phyloP scores from a whole-genome alignment of 495 filamentous ascomycete genomes.

The Xylaria scruposa region DNA sequence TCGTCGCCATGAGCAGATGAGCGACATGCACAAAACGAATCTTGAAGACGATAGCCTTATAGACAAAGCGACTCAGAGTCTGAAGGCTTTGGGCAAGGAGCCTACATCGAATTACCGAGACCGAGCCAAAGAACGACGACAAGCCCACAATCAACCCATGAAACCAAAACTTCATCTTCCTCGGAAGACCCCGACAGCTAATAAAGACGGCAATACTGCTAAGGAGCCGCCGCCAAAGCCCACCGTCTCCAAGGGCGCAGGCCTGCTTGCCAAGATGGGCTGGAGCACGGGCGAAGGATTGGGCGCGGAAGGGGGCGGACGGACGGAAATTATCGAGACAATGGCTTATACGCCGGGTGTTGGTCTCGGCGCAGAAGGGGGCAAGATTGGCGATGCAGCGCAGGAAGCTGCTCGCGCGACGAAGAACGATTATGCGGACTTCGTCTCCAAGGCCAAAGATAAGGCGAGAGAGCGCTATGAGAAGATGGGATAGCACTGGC shows the following conservation, averaged over 20 bases:
- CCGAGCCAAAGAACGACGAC: conserved; percentile 80
- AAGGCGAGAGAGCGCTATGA: conserved; percentile 82
- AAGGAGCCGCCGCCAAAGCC: conserved; percentile 40
- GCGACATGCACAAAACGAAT: conserved; percentile 75
- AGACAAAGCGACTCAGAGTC: conserved; percentile 64
- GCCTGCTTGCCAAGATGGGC: conserved; percentile 88
- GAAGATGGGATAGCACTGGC: conserved; percentile 50
- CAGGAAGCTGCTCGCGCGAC: conserved; percentile 81
- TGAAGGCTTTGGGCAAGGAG: conserved; percentile 46
- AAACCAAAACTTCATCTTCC: conserved; percentile 53
- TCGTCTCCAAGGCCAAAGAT: conserved; percentile 78
- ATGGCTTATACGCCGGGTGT: conserved; percentile 84
- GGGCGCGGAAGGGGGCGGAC: conserved; percentile 79
- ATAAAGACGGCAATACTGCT: conserved; percentile 34
- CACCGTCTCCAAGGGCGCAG: conserved; percentile 78
- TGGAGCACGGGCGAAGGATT: conserved; percentile 83
- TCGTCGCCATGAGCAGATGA: conserved; percentile 77
- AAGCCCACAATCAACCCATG: conserved; percentile 73
- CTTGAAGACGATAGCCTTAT: conserved; percentile 65
- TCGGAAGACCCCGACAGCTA: conserved; percentile 42
- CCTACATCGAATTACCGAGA: conserved; percentile 72
- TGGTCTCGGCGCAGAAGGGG: conserved; percentile 82
- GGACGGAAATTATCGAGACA: conserved; percentile 76
- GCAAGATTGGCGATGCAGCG: conserved; percentile 81
- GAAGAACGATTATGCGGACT: conserved; percentile 71